Percentiles rank a stretch among this genome's conserved stretches.
Evolutionary conservation across 1,139 yeast species (phyloP).

Genomic region (Yamadazyma songkhlaensis): DNA sequence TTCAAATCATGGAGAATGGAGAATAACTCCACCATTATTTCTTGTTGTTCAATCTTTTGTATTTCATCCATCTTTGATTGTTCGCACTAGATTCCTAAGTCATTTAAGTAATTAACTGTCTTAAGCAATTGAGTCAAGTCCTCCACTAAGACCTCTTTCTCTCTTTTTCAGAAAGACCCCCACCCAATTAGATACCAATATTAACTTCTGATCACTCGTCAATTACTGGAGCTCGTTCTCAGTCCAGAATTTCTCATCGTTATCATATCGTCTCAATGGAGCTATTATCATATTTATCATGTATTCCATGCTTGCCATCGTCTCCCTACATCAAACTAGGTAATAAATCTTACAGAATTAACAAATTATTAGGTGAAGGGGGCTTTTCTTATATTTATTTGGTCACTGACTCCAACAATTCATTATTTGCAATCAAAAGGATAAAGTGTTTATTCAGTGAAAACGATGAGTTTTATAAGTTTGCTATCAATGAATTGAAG

Average conservation of each 20-base stretch:
- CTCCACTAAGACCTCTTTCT: too few relatives aligned
- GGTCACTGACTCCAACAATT: conserved; percentile 52
- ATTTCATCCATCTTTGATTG: conserved; percentile 15
- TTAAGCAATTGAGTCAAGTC: too few relatives aligned
- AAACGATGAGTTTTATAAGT: conserved; percentile 54
- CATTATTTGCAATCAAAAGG: conserved; percentile 74
- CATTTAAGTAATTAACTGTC: too few relatives aligned
- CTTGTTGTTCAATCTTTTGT: conserved; percentile 26
- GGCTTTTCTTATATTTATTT: conserved; percentile 89
- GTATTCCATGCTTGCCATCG: conserved; percentile 45
- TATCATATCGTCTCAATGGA: too few relatives aligned
- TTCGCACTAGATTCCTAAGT: too few relatives aligned
- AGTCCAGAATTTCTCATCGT: too few relatives aligned
- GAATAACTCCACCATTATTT: conserved; percentile 40
- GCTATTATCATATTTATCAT: conserved; percentile 21
- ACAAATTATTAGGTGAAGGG: conserved; percentile 80
- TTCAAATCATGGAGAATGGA: conserved; percentile 34
- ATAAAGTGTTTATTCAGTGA: conserved; percentile 86
- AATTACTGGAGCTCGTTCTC: too few relatives aligned
- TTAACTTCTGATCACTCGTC: too few relatives aligned
- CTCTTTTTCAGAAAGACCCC: too few relatives aligned
- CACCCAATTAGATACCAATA: too few relatives aligned
- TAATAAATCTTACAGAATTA: conserved; percentile 50
- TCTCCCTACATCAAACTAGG: conserved; percentile 53
- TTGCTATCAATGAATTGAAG: conserved; percentile 74